These are phyloP conservation scores for Hyphopichia burtonii DNA, from an alignment of 1,139 yeast genomes.

Conservation along the genomic window DNA sequence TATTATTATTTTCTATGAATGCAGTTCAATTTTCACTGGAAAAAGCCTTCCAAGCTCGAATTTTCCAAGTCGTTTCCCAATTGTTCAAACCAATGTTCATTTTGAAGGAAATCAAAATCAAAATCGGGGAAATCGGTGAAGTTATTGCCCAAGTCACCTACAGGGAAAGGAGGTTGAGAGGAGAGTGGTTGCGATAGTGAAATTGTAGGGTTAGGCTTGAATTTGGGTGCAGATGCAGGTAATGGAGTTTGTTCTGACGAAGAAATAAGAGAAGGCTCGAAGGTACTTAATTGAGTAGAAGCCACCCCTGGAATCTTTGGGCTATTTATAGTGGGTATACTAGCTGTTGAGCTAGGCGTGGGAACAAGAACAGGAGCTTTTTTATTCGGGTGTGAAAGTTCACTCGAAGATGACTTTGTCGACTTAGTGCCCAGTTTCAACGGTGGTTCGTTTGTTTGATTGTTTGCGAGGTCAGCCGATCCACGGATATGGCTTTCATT, in stretches of 20 bases:
- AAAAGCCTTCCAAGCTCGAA: constrained; percentile 7
- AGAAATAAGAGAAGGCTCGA: too few relatives aligned
- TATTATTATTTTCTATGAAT: too few relatives aligned
- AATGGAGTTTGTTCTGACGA: too few relatives aligned
- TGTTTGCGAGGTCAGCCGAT: background rate
- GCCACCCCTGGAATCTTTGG: too few relatives aligned
- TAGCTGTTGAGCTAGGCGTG: too few relatives aligned
- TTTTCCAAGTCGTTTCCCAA: constrained; percentile 2
- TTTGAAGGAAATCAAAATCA: constrained; percentile 35
- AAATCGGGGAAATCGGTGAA: constrained; percentile 12
- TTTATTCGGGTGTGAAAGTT: too few relatives aligned
- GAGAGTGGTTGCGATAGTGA: background rate
- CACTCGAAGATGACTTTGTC: too few relatives aligned
- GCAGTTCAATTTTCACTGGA: constrained; percentile 7
- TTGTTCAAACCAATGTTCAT: constrained; percentile 21
- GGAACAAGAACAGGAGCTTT: too few relatives aligned
- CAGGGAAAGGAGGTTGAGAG: background rate
- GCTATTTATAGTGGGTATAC: too few relatives aligned
- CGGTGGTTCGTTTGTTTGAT: background rate
- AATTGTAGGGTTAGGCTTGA: too few relatives aligned
- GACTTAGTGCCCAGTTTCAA: too few relatives aligned
- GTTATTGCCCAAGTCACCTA: background rate
- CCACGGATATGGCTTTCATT: constrained; percentile 29
- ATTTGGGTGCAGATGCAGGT: background rate
- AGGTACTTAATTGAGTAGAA: too few relatives aligned